Evolutionary conservation across 2,329 filamentous ascomycete genomes (phyloP), one percentile per base, ranked within the genome.

Genomic region (Penicillium expansum): DNA sequence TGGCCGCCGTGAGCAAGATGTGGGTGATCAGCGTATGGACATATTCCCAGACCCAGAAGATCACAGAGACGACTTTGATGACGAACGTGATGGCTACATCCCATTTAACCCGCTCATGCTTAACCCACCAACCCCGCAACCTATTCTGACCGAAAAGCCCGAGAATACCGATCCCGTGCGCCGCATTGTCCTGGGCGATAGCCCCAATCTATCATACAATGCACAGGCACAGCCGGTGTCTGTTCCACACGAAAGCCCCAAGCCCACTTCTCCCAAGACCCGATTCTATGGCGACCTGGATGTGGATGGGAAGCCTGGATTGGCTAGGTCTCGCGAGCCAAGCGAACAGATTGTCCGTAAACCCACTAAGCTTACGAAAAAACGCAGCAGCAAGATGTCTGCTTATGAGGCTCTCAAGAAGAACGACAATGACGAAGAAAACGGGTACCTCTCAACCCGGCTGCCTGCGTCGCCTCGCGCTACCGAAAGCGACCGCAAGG

Each of bases 101-200:
- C 67, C 61, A 7, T 64, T 74, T n/a, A 77, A 79, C 39, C 78
- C 78, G 3, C 66, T 80, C 18, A 72, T 70, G 56, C 74, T 80
- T 68, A 80, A 80, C 50, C 77, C 77, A 22, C 76, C 77, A 20
- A 77, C 76, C 7, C 77, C 77, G 2, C 70, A 70, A 41, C 73
- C 73, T 9, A 52, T 61, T 30, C 48, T 65, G 18, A 60, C 66
- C 1, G 61, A 70, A 11, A 66, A 62, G 18, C 52, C 52, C 18
- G 55, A 66, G 50, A 61, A 66, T 35, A 63, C 66, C 8, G 68
- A 65, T 35, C 61, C 64, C 14, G 59, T 68, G n/a, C 65, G 67
- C 16, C 74, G 74, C 22, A 59, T 65, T 59, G 68, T 66, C 1
- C 60, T 76, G 10, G 64, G 62, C 1, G 71, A 73, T 47, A 71